phyloP scores from a whole-genome alignment of 345 rosid species.

The Gossypium arboreum region DNA sequence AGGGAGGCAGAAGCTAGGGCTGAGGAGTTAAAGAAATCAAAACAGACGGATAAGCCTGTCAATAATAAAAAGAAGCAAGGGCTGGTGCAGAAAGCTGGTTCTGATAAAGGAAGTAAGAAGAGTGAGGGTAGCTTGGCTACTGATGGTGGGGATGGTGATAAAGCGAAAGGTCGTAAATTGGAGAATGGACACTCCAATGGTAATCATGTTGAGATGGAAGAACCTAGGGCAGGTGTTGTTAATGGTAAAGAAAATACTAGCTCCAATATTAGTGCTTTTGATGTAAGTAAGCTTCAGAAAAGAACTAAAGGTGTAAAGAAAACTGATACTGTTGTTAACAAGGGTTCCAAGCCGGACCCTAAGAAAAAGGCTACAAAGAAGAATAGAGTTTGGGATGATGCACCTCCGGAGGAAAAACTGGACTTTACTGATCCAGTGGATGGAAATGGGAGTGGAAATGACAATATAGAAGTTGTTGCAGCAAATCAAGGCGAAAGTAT shows the following conservation, averaged over 20 bases:
- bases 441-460: constrained; percentile 51
- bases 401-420: constrained; percentile 63
- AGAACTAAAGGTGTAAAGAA: constrained; percentile 89
- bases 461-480: constrained; percentile 54
- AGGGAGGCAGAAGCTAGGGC: constrained; percentile 86
- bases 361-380: constrained; percentile 74
- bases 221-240: constrained; percentile 45
- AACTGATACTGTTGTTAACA: constrained; percentile 63
- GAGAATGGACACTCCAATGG: constrained; percentile 67
- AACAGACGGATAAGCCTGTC: constrained; percentile 51
- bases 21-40: constrained; percentile 76
- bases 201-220: constrained; percentile 33
- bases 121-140: constrained; percentile 31
- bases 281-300: constrained; percentile 87
- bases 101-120: constrained; percentile 57
- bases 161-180: constrained; percentile 39
- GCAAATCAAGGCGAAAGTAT: constrained; percentile 92
- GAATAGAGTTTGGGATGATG: constrained; percentile 95
- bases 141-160: constrained; percentile 57
- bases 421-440: constrained; percentile 77
- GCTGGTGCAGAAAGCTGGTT: constrained; percentile 48
- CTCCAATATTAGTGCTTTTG: constrained; percentile 69
- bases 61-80: constrained; percentile 56
- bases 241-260: constrained; percentile 79
- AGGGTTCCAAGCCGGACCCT: constrained; percentile 69